Evolutionary conservation across 371 early-diverging fungal genomes (phyloP).

Genomic region (Haplosporangium sp.): DNA sequence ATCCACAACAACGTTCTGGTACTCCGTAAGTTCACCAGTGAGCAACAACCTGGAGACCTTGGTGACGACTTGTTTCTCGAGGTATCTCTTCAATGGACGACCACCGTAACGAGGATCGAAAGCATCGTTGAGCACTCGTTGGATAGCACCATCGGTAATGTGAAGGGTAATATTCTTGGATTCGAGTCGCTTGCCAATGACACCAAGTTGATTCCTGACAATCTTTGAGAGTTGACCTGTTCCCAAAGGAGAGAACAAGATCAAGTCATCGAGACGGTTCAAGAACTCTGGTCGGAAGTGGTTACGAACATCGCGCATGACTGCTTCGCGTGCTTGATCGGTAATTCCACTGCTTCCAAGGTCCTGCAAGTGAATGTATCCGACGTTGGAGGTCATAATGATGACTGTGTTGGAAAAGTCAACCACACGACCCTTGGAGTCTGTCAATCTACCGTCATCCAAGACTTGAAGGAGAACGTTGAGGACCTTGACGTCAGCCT

Average conservation of each 20-base stretch:
- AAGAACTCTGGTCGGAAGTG: conserved; percentile 93
- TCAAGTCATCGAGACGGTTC: conserved; percentile 91
- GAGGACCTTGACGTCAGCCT: conserved; percentile 83
- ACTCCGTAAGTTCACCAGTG: conserved; percentile 67
- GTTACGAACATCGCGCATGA: conserved; percentile 78
- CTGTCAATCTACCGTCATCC: conserved; percentile 93
- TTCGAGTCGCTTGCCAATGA: conserved; percentile 79
- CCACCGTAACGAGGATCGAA: conserved; percentile 92
- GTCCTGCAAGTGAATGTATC: conserved; percentile 77
- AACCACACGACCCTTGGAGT: conserved; percentile 86
- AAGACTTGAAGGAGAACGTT: conserved; percentile 87
- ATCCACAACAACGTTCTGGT: conserved; percentile 56
- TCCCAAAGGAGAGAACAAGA: conserved; percentile 72
- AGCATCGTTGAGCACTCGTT: conserved; percentile 83
- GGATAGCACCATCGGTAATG: conserved; percentile 76
- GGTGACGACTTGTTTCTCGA: conserved; percentile 79
- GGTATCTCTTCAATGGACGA: conserved; percentile 71
- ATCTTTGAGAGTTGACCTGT: conserved; percentile 76
- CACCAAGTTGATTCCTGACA: conserved; percentile 81
- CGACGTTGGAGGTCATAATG: conserved; percentile 91
- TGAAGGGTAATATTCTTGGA: conserved; percentile 81
- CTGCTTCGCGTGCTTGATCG: conserved; percentile 63
- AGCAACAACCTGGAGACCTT: conserved; percentile 78
- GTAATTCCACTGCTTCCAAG: conserved; percentile 61
- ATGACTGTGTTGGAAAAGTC: conserved; percentile 95